Conservation (phyloP, 805 yeast species). For the Ogataea pignaliae region DNA sequence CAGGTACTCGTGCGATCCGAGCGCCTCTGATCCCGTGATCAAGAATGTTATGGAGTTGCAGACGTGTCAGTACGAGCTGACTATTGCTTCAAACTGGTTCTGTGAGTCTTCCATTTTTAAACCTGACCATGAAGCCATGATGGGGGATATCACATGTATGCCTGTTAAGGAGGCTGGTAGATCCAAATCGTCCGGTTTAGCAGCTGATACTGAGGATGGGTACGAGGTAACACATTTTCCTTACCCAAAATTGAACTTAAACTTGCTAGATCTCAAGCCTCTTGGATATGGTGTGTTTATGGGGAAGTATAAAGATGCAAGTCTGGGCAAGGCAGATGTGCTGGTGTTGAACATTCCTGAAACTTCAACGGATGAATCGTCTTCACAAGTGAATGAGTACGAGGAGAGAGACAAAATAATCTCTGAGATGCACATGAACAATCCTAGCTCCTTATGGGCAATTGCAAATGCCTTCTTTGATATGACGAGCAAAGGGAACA, state of each 20-base stretch:
- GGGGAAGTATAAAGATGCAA: constrained; percentile 4
- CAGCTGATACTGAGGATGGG: neutral
- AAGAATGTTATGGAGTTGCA: constrained; percentile 23
- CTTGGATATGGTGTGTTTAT: constrained; percentile 16
- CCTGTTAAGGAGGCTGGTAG: constrained; percentile 6
- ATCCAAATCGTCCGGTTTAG: neutral
- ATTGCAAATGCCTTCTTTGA: too few relatives aligned
- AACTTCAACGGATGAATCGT: too few relatives aligned
- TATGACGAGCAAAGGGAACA: too few relatives aligned
- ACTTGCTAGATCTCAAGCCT: constrained; percentile 4
- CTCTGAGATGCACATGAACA: too few relatives aligned
- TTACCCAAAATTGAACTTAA: constrained; percentile 1
- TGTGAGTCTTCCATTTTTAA: constrained; percentile 20
- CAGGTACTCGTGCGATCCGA: constrained; percentile 25
- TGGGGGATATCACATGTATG: constrained; percentile 18
- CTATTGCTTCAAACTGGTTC: constrained; percentile 19
- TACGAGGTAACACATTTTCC: constrained; percentile 1
- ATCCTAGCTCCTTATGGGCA: too few relatives aligned
- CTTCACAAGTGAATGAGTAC: too few relatives aligned
- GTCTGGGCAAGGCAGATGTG: too few relatives aligned
- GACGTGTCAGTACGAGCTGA: constrained; percentile 29
- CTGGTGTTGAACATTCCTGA: too few relatives aligned
- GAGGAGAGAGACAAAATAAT: too few relatives aligned
- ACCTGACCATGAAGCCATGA: constrained; percentile 6
- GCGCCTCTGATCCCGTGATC: constrained; percentile 14